Base-by-base conservation (phyloP, 139 green algal species). In the Klebsormidium nitens region DNA sequence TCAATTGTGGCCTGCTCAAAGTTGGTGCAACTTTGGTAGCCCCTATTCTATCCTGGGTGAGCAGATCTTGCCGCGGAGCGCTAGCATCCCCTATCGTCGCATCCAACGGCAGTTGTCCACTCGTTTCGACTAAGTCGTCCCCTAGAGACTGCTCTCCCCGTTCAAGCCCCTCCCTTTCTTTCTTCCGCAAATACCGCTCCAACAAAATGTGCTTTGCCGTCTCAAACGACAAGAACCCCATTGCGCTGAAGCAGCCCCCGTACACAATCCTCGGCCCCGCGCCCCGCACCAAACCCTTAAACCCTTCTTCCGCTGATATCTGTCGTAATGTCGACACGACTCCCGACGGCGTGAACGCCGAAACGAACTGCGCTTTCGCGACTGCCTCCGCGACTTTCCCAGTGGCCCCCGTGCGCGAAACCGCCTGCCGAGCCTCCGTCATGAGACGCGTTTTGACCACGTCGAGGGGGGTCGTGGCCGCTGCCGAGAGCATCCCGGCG, bases 401-500 rank as follows among this genome's bases (percentile, higher is more conserved):
- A 4, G 66, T 52, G 17, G 50, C 59, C 17, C 66, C 66, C 14
- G 66, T 32, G 5, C 50, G 50, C n/a, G 66, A 49, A 28, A 74
- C 49, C 1, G 66, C 49, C 2, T 36, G 26, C 0, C 66, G 66
- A 0, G 62, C 65, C 62, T 82, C 58, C 23, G 78, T 85, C 77
- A 85, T 85, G n/a, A 85, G 66, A 23, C 88, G 81, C 34, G 94
- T 97, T 78, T 99, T 99, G 1, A 95, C 79, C 19, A 99, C 94
- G 60, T 99, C 94, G 69, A 98, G 87, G 0, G 94, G 94, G 5
- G 89, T 97, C 6, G 94, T 98, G 26, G 89, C 63, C 0, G 82
- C 83, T 1, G 89, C 91, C 2, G 94, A 87, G 8, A 91, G 17
- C 1, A 72, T 82, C 1, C 94, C 94, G 1, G 89, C 81, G 3